Base-by-base conservation (phyloP, 2,329 filamentous ascomycete species). In the Beauveria brongniartii region DNA sequence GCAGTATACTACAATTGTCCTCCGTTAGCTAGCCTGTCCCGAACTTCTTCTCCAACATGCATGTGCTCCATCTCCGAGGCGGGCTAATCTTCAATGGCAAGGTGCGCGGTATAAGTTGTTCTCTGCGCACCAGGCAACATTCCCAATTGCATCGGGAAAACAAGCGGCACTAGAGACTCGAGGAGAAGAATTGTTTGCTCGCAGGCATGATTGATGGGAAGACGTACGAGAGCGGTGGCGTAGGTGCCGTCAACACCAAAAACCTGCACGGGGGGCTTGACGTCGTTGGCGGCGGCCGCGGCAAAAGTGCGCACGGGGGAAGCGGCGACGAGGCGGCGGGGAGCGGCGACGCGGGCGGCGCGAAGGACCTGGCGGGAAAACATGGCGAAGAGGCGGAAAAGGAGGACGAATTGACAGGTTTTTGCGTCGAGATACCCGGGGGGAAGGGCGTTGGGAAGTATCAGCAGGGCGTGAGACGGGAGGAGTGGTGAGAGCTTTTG, bases 241-340 rank as follows among this genome's bases (percentile, higher is more conserved):
- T 99, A 99, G 75, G 93, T 97, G 78, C 94, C 94, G 79, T 97
- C 94, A 74, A 99, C 81, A 70, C 94, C 94, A 79, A 91, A 99
- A 73, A 99, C 85, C 71, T 92, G 85, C 74, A 97, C 82, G 69
- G 94, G 94, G 71, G 93, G 87, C 83, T 90, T 92, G 76, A 86
- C 78, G 64, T 87, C 85, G 75, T 85, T 79, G 71, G 82, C 75
- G 69, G 85, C 75, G 71, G 84, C 80, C 69, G 91, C 91, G 78
- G 91, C 90, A 72, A 91, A 97, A 76, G 84, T 85, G 77, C 92
- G 88, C 77, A 85, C 78, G 71, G 84, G 82, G 71, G 80, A 80
- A 72, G 73, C 68, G 66, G 69, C 67, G 63, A 69, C 60, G 64
- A 83, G 77, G 69, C 84, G 81, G 74, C 87, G 78, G 76, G 88